These are phyloP conservation scores for Canariomyces notabilis DNA, from an alignment of 2,329 filamentous ascomycete species.

Conservation along the genomic window DNA sequence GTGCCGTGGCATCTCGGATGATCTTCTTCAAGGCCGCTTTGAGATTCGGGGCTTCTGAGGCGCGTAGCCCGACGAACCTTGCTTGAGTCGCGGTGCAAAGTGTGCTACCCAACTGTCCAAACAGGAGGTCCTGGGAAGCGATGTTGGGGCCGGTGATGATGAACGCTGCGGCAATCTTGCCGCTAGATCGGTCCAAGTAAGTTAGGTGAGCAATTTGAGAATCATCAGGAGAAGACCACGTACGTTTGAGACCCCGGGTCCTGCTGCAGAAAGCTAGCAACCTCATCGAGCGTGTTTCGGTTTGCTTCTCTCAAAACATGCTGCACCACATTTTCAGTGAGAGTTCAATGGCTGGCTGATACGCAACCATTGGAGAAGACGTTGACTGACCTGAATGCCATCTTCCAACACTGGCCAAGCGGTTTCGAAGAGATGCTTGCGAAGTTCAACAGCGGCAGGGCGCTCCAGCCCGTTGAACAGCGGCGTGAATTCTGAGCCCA, in stretches of 20 bases:
- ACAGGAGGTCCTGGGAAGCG: slow-evolving; percentile 68
- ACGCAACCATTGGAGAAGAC: background rate
- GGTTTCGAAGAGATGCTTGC: slow-evolving; percentile 55
- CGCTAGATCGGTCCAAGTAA: slow-evolving; percentile 20
- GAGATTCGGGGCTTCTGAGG: slow-evolving; percentile 66
- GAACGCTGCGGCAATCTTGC: slow-evolving; percentile 62
- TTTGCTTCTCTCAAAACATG: slow-evolving; percentile 56
- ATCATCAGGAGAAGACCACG: background rate
- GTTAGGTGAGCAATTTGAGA: background rate
- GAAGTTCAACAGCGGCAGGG: slow-evolving; percentile 42
- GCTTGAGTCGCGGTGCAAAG: slow-evolving; percentile 45
- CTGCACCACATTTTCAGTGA: slow-evolving; percentile 31
- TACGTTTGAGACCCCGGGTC: slow-evolving; percentile 29
- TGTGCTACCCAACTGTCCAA: slow-evolving; percentile 60
- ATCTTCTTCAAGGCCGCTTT: slow-evolving; percentile 69
- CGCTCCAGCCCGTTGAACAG: slow-evolving; percentile 53
- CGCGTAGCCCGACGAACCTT: slow-evolving; percentile 62
- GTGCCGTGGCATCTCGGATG: slow-evolving; percentile 59
- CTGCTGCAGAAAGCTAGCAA: slow-evolving; percentile 49
- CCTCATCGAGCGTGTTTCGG: slow-evolving; percentile 53
- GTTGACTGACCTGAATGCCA: slow-evolving; percentile 52
- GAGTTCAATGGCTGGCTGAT: background rate
- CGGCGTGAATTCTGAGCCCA: slow-evolving; percentile 40
- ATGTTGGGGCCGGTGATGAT: slow-evolving; percentile 76
- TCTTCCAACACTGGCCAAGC: slow-evolving; percentile 61